Conservation (phyloP, 1,284 basidiomycete species). For the Serendipita sp. region DNA sequence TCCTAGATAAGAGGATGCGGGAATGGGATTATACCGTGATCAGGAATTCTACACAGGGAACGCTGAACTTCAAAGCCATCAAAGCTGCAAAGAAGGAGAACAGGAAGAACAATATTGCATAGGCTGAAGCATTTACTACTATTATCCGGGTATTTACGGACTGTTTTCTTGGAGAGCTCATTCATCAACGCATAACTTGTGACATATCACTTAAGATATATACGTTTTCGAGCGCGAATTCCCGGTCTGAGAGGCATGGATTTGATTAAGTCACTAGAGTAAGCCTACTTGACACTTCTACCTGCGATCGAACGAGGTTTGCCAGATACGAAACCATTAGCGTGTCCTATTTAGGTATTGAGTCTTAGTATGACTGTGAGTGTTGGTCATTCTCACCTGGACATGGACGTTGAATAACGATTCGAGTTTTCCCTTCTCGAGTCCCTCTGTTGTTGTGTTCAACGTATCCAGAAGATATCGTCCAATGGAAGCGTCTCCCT, state of each 20-base stretch:
- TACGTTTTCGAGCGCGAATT: too few species aligned
- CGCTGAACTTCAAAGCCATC: not conserved
- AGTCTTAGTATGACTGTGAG: constrained; percentile 9
- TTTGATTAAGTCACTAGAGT: constrained; percentile 45
- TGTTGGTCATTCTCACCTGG: constrained; percentile 35
- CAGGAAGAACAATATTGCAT: too few species aligned
- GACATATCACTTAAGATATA: too few species aligned
- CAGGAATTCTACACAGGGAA: constrained; percentile 20
- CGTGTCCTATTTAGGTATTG: constrained; percentile 47
- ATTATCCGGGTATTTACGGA: not conserved
- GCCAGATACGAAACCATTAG: constrained; percentile 92
- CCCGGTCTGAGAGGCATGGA: not conserved
- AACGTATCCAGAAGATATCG: constrained; percentile 88
- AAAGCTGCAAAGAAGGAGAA: too few species aligned
- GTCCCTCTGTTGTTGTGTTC: constrained; percentile 46
- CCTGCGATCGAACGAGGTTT: constrained; percentile 87
- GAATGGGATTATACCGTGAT: constrained; percentile 43
- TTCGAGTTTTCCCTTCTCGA: constrained; percentile 47
- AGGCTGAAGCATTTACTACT: not conserved
- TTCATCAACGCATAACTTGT: too few species aligned
- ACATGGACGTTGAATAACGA: constrained; percentile 53
- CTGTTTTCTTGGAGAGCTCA: not conserved
- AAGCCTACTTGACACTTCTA: constrained; percentile 82
- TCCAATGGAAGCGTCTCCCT: constrained; percentile 80
- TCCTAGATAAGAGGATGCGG: constrained; percentile 33